Evolutionary conservation across 352 stramenopile species (phyloP), one percentile per base, ranked within the genome.

Genomic region (Phytophthora ramorum): DNA sequence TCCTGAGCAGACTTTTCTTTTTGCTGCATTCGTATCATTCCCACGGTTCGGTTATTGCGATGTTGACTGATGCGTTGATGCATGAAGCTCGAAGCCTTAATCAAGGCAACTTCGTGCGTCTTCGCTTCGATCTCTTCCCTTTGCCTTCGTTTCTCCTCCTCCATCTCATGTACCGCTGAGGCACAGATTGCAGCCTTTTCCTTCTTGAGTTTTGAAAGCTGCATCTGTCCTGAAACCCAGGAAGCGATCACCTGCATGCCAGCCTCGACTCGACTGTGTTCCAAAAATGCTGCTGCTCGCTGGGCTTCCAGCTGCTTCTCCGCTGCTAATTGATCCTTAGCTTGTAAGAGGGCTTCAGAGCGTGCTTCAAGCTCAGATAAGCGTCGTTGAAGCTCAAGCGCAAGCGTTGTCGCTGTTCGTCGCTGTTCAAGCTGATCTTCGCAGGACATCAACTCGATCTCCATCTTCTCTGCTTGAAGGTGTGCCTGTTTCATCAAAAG

Each of bases 191-290:
- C 59, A 16, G 47, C 59, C 1, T 66, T 52, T 41, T 77, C 48
- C 14, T 70, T 71, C 26, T 65, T 76, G 16, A 79, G 7, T 40
- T 69, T 68, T 17, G 68, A 72, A 19, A 77, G 37, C 22, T 56
- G 55, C 3, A 77, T 40, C 13, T 73, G 72, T 2, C 68, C 45
- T 14, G 58, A 63, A n/a, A 85, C 37, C 81, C 81, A 90, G 4
- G 46, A 62, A 4, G 58, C 45, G 7, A 90, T 58, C 19, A 68
- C 43, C 4, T 64, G 35, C 43, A 75, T 69, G 24, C 71, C 81
- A 16, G 78, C 56, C 34, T 78, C 54, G 10, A 74, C 32, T 49
- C 51, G 48, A 0, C 26, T 58, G 4, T 59, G 53, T 9, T 71
- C 48, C 28, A 74, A 37, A 2, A 41, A n/a, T 32, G 52, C 19